Evolutionary conservation across 192 early-diverging fungal species (phyloP).

Genomic region (Backusella liffmaniae): DNA sequence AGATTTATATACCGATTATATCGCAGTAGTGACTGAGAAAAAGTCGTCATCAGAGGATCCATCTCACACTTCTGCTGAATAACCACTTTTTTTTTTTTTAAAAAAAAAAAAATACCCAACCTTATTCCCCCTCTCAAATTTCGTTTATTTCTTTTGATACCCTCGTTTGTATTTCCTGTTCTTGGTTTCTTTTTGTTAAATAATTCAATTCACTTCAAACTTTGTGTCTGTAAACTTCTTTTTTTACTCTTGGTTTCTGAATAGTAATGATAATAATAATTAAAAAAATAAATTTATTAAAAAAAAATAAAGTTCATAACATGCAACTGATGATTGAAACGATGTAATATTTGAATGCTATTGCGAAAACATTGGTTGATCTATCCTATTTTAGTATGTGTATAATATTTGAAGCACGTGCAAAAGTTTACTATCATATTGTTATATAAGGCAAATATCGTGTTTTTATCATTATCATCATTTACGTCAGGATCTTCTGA

Average conservation of each 20-base stretch:
- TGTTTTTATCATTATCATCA: neutral
- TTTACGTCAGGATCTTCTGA: neutral
- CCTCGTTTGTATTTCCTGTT: constrained; percentile 2
- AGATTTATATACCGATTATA: neutral
- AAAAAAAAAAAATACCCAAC: constrained; percentile 11
- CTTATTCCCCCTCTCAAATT: neutral
- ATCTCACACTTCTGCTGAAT: neutral
- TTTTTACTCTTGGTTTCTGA: constrained; percentile 3
- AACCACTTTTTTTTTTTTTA: neutral
- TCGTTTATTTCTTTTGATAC: constrained; percentile 1
- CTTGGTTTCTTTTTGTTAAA: constrained; percentile 2
- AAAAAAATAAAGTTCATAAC: neutral
- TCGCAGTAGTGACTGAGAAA: neutral
- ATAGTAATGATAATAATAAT: neutral
- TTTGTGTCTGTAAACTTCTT: neutral
- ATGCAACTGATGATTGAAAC: neutral
- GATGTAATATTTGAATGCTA: neutral
- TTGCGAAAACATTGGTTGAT: neutral
- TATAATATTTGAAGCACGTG: neutral
- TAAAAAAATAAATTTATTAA: neutral
- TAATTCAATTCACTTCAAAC: neutral
- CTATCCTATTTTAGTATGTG: neutral
- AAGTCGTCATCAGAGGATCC: neutral
- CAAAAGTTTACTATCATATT: neutral
- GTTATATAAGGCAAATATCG: neutral